Conservation (phyloP, 306 rosid genomes). For the Lithocarpus polystachyus region DNA sequence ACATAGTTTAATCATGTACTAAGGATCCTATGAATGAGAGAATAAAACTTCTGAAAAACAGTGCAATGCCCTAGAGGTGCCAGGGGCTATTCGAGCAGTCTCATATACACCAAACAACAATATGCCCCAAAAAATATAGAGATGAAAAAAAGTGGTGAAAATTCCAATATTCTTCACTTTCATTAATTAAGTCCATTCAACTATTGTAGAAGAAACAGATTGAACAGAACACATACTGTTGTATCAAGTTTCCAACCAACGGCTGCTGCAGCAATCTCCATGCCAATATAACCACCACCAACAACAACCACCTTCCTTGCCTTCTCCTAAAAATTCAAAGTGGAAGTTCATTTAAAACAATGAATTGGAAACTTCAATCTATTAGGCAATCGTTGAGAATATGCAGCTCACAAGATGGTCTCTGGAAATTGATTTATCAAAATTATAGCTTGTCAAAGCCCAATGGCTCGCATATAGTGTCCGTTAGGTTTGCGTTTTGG, state of each 20-base stretch:
- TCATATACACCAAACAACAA: not conserved
- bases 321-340: constrained; percentile 50
- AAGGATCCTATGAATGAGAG: not conserved
- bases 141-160: not conserved
- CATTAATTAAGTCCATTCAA: not conserved
- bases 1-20: not conserved
- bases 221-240: constrained; percentile 51
- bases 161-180: not conserved
- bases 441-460: not conserved
- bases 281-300: constrained; percentile 97
- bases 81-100: not conserved
- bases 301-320: constrained; percentile 76
- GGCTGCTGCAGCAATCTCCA: constrained; percentile 98
- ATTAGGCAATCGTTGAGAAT: not conserved
- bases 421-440: not conserved
- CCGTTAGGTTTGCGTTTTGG: too few relatives aligned
- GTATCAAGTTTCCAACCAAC: constrained; percentile 94
- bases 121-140: not conserved
- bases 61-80: not conserved
- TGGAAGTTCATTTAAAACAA: constrained; percentile 3
- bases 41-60: not conserved
- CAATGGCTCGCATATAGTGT: not conserved
- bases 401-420: not conserved
- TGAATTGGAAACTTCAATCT: not conserved
- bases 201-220: constrained; percentile 3